Base-by-base conservation (phyloP, 2,329 filamentous ascomycete genomes). In the Leptosphaerulina australis region DNA sequence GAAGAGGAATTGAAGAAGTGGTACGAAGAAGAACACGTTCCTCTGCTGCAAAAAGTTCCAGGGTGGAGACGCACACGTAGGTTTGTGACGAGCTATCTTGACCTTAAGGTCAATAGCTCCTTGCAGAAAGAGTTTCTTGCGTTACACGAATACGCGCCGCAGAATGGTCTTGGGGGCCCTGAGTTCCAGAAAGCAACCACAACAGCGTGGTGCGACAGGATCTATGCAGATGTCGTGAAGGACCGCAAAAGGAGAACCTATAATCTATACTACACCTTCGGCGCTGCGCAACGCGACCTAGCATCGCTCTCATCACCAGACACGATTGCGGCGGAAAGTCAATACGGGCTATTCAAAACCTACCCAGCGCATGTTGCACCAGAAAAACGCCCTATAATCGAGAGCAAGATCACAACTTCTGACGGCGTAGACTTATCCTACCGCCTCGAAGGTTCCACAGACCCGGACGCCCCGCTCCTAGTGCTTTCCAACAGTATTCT, bases 401-500 rank as follows among this genome's bases (percentile, higher is more conserved):
- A 82, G 53, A 91, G 88, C 0, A 88, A 82, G 60, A 75, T 92
- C 56, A 87, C 84, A 0, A 84, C 87, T 0, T 64, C 77, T 0
- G 90, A 95, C 64, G 84, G 84, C 1, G 84, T 91, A 5, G 69
- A 76, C 2, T 81, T 95, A 11, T 84, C 85, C 0, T 96, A 90
- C 74, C 82, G 85, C 11, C 80, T 96, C 2, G 88, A 94, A 70
- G 91, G 91, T 45, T 88, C 83, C 56, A 64, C 82, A 0, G 79
- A 85, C 24, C 83, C 85, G 0, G 67, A 81, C 15, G 88, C 90
- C 0, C 90, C 90, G 0, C 81, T 88, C 0, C 79, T 96, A 9
- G 85, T 90, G 15, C 87, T 92, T 59, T 81, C 81, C 73, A 95
- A 95, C 77, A 92, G 88, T 1, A 86, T 96, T 39, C 82, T 96